These are phyloP conservation scores for Globisporangium solare DNA, from an alignment of 352 stramenopile species.

Conservation along the genomic window DNA sequence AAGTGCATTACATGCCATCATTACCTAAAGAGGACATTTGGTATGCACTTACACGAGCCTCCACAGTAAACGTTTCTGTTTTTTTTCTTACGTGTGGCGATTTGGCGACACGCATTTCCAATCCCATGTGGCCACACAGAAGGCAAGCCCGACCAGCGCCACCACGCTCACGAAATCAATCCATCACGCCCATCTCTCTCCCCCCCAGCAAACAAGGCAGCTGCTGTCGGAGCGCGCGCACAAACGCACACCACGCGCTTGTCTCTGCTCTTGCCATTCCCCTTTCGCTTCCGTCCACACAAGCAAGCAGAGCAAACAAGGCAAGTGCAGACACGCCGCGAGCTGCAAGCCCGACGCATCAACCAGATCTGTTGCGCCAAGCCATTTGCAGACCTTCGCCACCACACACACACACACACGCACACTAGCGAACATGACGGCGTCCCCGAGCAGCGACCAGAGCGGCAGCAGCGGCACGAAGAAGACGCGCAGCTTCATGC, in stretches of 20 bases:
- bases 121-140: slow-evolving; percentile 5
- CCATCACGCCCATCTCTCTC: background rate
- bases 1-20: background rate
- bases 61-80: background rate
- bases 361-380: background rate
- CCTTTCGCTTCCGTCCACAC: slow-evolving; percentile 1
- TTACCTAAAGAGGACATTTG: background rate
- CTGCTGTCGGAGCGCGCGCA: background rate
- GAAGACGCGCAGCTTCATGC: slow-evolving; percentile 42
- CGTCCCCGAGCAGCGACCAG: slow-evolving; percentile 3
- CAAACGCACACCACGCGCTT: background rate
- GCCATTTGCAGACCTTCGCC: background rate
- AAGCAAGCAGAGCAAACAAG: background rate
- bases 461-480: slow-evolving; percentile 15
- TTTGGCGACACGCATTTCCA: background rate
- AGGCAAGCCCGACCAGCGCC: background rate
- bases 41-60: background rate
- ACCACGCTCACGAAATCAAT: slow-evolving; percentile 8
- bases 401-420: background rate
- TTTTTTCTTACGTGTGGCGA: too few relatives aligned
- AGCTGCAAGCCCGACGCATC: too few relatives aligned
- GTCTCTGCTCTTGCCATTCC: background rate
- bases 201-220: background rate
- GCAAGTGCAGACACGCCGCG: background rate
- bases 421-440: slow-evolving; percentile 6